phyloP scores from a whole-genome alignment of 2,329 filamentous ascomycete species.

The Zasmidium angulare region DNA sequence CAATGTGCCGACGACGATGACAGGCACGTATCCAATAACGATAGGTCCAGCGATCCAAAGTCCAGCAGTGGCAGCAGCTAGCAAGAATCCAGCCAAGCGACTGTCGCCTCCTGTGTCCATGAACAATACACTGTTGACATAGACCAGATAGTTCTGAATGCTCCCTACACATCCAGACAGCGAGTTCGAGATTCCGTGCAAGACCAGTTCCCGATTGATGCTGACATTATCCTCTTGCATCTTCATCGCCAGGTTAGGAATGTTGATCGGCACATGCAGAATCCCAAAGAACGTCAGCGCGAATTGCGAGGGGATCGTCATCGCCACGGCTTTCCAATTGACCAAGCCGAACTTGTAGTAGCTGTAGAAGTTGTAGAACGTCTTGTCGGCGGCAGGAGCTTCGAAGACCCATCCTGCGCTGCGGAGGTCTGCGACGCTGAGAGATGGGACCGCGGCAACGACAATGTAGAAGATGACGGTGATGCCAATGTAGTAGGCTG shows the following conservation, averaged over 20 bases:
- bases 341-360: constrained; percentile 69
- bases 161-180: constrained; percentile 83
- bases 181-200: constrained; percentile 91
- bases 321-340: constrained; percentile 77
- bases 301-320: constrained; percentile 90
- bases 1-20: constrained; percentile 93
- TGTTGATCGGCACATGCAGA: constrained; percentile 95
- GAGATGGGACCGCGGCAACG: constrained; percentile 65
- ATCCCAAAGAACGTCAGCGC: constrained; percentile 97
- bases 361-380: constrained; percentile 98
- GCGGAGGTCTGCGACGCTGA: constrained; percentile 68
- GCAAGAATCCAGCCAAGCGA: constrained; percentile 78
- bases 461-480: constrained; percentile 76
- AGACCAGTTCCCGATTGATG: constrained; percentile 84
- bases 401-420: constrained; percentile 86
- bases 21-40: constrained; percentile 89
- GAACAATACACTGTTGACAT: constrained; percentile 96
- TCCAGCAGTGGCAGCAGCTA: constrained; percentile 75
- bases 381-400: constrained; percentile 77
- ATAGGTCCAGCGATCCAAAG: constrained; percentile 83
- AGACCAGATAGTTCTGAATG: constrained; percentile 94
- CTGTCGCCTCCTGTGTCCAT: constrained; percentile 88
- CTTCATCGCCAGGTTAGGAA: constrained; percentile 86
- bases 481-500: constrained; percentile 79
- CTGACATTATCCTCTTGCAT: constrained; percentile 90